Conservation (phyloP, 148 eudicot genomes). For the Cornus suecica region DNA sequence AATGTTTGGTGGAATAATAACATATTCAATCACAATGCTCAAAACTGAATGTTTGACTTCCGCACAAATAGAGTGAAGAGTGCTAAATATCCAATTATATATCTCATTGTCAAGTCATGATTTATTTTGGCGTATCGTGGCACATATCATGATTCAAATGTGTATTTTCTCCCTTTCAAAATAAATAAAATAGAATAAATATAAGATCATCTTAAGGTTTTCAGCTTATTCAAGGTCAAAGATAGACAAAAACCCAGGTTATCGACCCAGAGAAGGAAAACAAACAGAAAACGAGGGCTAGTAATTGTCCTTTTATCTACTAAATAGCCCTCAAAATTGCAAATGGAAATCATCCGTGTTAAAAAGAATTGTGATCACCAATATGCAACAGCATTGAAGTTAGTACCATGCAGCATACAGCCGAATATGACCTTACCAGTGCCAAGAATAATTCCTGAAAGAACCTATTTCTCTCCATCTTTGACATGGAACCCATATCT, state of each 20-base stretch:
- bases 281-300: background rate
- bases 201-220: background rate
- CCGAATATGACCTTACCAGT: slow-evolving; percentile 52
- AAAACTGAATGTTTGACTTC: background rate
- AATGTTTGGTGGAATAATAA: background rate
- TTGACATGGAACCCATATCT: slow-evolving; percentile 80
- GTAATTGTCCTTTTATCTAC: background rate
- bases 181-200: background rate
- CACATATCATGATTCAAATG: background rate
- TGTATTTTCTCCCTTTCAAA: background rate
- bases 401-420: background rate
- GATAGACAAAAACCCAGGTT: background rate
- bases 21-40: background rate
- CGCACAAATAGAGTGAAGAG: background rate
- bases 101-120: background rate
- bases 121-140: no score
- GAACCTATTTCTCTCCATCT: slow-evolving; percentile 38
- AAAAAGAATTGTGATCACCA: background rate
- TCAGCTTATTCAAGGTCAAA: background rate
- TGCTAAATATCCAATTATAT: background rate
- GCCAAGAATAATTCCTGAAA: slow-evolving; percentile 49
- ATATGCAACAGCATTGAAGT: background rate
- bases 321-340: background rate
- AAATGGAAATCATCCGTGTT: background rate
- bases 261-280: background rate